Percentiles rank a stretch among this genome's conserved stretches.
Conservation (phyloP, 345 rosid genomes). For the Moricandia moricandioides region DNA sequence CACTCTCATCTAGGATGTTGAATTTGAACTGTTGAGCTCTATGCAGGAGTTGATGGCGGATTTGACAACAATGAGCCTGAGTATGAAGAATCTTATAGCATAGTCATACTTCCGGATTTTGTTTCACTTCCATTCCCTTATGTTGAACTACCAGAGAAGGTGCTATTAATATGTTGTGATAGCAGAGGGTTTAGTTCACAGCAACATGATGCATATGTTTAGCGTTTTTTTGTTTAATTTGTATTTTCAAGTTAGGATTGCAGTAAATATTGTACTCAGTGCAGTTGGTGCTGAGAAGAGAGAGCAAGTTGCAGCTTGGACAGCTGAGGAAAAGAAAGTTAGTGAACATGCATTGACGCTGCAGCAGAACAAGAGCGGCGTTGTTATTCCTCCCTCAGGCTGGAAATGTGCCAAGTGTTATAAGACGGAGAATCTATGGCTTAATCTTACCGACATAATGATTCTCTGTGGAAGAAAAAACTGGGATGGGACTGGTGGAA, state of each 20-base stretch:
- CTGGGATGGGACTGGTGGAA: conserved; percentile 99
- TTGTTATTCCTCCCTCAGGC: conserved; percentile 76
- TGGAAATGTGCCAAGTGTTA: conserved; percentile 95
- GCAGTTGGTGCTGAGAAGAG: conserved; percentile 89
- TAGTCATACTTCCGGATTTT: conserved; percentile 75
- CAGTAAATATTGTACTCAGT: conserved; percentile 73
- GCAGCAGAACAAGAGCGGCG: conserved; percentile 73
- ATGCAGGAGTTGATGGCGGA: conserved; percentile 87
- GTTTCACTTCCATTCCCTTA: conserved; percentile 79
- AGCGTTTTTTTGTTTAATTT: neutral
- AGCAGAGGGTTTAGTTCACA: conserved; percentile 1
- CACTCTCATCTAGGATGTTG: no score
- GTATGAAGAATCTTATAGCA: conserved; percentile 66
- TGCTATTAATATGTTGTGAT: conserved; percentile 22
- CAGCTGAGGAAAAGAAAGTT: conserved; percentile 78
- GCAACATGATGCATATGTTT: neutral
- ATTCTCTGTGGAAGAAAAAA: conserved; percentile 91
- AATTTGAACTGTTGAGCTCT: neutral
- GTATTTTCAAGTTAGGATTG: conserved; percentile 69
- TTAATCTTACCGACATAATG: conserved; percentile 94
- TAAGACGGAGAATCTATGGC: conserved; percentile 88
- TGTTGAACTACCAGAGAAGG: conserved; percentile 98
- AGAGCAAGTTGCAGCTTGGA: conserved; percentile 94
- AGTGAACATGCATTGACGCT: conserved; percentile 78
- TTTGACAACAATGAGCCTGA: conserved; percentile 85